These are phyloP conservation scores for Cyberlindnera maritima DNA, from an alignment of 805 yeast genomes.

Conservation along the genomic window DNA sequence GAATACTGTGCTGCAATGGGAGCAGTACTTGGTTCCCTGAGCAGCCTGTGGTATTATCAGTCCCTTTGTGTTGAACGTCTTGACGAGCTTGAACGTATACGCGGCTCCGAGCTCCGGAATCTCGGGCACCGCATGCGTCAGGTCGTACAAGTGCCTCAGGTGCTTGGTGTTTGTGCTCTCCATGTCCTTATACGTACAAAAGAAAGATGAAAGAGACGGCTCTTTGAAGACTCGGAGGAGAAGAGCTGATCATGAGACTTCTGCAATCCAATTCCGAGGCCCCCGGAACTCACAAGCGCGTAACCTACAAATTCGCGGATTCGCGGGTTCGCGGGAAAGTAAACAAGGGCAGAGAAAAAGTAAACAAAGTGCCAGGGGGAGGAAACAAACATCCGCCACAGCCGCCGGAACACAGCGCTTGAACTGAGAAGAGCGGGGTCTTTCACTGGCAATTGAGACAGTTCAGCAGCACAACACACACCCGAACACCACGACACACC, in stretches of 20 bases:
- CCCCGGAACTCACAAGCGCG: conserved; percentile 1
- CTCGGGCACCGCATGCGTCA: conserved; percentile 16
- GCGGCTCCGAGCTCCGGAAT: conserved; percentile 15
- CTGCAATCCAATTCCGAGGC: too few species aligned
- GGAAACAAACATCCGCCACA: neutral
- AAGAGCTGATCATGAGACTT: too few species aligned
- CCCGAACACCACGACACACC: too few species aligned
- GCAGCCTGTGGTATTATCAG: conserved; percentile 13
- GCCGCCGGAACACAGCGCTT: neutral
- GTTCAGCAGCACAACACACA: too few species aligned
- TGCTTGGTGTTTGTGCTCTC: conserved; percentile 11
- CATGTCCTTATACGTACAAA: conserved; percentile 2
- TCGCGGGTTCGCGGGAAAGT: neutral
- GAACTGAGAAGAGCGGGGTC: too few species aligned
- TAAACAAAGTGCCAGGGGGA: neutral
- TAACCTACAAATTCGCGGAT: too few species aligned
- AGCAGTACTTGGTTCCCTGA: conserved; percentile 12
- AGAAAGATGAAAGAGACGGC: too few species aligned
- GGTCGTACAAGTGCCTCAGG: conserved; percentile 18
- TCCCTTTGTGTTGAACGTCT: conserved; percentile 29
- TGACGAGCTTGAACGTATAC: conserved; percentile 30
- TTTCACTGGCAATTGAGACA: too few species aligned
- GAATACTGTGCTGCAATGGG: conserved; percentile 22
- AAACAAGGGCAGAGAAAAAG: neutral
- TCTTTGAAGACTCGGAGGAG: too few species aligned